These are phyloP conservation scores for Pleurotus platypus DNA, from an alignment of 768 basidiomycete species.

Conservation along the genomic window DNA sequence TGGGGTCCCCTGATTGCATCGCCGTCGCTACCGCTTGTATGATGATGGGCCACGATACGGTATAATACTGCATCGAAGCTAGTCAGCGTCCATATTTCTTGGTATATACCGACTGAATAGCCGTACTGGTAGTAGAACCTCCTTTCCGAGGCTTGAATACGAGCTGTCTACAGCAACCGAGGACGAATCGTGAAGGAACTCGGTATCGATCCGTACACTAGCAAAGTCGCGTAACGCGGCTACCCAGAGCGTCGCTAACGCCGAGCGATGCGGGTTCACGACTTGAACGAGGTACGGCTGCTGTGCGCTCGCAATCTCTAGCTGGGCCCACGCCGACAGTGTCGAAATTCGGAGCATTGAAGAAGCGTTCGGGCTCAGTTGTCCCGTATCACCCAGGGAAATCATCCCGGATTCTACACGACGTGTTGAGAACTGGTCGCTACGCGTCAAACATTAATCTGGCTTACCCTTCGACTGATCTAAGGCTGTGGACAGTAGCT, in stretches of 20 bases:
- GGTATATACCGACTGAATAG: too few relatives aligned
- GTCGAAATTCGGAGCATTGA: conserved; percentile 93
- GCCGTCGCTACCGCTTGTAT: conserved; percentile 81
- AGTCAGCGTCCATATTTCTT: neutral
- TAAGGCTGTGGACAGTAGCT: conserved; percentile 80
- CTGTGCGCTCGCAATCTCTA: conserved; percentile 72
- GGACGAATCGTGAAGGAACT: conserved; percentile 73
- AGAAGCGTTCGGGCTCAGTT: conserved; percentile 90
- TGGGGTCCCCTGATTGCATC: conserved; percentile 67
- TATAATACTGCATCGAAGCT: conserved; percentile 67
- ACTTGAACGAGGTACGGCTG: conserved; percentile 80
- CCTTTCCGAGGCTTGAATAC: conserved; percentile 85
- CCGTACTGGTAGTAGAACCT: conserved; percentile 85
- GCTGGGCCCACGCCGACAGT: conserved; percentile 92
- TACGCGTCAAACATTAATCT: conserved; percentile 3
- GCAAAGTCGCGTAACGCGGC: conserved; percentile 90
- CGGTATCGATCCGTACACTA: conserved; percentile 84
- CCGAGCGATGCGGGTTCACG: conserved; percentile 71
- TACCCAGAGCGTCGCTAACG: conserved; percentile 84
- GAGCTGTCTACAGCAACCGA: conserved; percentile 76
- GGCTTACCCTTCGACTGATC: conserved; percentile 82
- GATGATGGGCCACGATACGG: conserved; percentile 76
- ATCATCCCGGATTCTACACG: conserved; percentile 73
- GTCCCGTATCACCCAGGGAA: conserved; percentile 80
- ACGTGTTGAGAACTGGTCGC: neutral